Evolutionary conservation across 108 stramenopile genomes (phyloP), one percentile per base, ranked within the genome.

Genomic region (Cyclotella distinguenda): DNA sequence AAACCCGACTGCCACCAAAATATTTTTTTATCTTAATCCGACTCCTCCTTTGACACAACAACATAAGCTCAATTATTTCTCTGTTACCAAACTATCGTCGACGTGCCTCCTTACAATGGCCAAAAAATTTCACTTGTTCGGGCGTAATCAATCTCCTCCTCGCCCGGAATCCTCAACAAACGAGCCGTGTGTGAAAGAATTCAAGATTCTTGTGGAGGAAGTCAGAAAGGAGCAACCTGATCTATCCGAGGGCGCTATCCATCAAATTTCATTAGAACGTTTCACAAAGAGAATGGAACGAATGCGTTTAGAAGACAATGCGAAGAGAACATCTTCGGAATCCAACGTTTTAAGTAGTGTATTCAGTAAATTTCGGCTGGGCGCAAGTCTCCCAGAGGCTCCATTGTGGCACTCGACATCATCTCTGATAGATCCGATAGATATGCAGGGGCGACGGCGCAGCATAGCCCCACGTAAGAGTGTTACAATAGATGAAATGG

Each of bases 231-330:
- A 58, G 21, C 26, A 68, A 23, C 66, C 66, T 10, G 45, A 68
- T 38, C 56, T 68, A 1, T 4, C 55, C 18, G 25, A 26, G n/a
- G 43, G 66, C 31, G 66, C 56, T 12, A 25, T 58, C 3, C 44
- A 68, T 32, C 45, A 68, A 47, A 56, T 68, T 16, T 54, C 66
- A 11, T 4, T 68, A 21, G 51, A 68, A 25, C 53, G 66, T n/a
- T 68, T 56, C 23, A 21, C 51, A 33, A 53, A 6, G 4, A 54
- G n/a, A 0, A 59, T 47, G 18, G 46, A 68, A 0, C 19, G 30
- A 19, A 43, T 15, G 10, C 15, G n/a, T 16, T 22, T 22, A 3
- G 22, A 30, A 18, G 43, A 19, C 34, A 33, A 28, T 18, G 2
- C 5, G 25, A 22, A 7, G 1, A 58, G 31, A 56, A 52, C 30